Conservation (phyloP, 2,329 filamentous ascomycete genomes). For the Sporothrix protearum region DNA sequence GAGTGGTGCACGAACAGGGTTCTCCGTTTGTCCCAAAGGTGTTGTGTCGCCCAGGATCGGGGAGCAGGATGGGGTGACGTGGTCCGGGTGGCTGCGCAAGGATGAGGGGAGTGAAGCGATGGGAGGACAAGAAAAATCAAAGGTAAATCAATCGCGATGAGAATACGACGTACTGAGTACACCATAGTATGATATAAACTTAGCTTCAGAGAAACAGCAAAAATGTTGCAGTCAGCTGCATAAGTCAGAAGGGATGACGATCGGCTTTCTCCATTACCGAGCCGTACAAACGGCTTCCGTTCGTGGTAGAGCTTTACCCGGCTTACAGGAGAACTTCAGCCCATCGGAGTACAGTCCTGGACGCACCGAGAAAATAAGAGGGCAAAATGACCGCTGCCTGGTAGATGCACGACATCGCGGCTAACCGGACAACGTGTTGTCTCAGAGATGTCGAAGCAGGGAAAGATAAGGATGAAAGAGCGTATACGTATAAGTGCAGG, state of each 20-base stretch:
- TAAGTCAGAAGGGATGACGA: background rate
- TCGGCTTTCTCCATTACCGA: background rate
- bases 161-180: too few relatives aligned
- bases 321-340: background rate
- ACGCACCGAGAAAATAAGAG: too few relatives aligned
- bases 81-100: constrained; percentile 18
- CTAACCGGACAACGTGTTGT: constrained; percentile 13
- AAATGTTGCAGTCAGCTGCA: background rate
- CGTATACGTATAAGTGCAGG: background rate
- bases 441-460: background rate
- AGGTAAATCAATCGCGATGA: background rate
- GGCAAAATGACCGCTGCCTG: background rate
- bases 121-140: background rate
- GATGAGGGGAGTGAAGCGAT: background rate
- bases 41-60: constrained; percentile 12
- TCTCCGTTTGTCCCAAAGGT: constrained; percentile 3
- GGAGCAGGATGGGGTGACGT: constrained; percentile 18
- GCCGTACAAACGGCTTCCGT: constrained; percentile 1
- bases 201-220: background rate
- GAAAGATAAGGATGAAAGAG: background rate
- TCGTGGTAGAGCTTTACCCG: background rate
- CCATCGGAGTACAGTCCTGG: background rate
- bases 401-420: constrained; percentile 22
- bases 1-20: background rate
- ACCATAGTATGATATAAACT: background rate